Evolutionary conservation across 2,329 filamentous ascomycete genomes (phyloP).

Genomic region (Beauveria pseudobassiana): DNA sequence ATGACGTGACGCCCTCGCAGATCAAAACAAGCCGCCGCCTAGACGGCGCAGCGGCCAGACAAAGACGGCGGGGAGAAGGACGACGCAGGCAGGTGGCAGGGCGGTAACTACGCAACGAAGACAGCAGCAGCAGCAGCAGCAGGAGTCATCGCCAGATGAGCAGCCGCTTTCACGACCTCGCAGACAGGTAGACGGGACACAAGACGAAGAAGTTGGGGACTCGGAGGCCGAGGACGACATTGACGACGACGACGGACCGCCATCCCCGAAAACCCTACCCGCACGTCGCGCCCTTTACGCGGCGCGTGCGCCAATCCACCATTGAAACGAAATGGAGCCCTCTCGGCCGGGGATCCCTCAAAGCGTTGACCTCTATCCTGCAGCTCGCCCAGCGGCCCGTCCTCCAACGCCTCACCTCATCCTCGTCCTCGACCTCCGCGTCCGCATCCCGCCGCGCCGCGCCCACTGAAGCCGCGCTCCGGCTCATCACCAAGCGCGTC

Average conservation of each 20-base stretch:
- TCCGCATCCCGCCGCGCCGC: constrained; percentile 34
- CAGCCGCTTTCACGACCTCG: neutral
- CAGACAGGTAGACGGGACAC: neutral
- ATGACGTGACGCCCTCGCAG: constrained; percentile 5
- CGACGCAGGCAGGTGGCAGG: constrained; percentile 15
- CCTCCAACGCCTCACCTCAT: constrained; percentile 42
- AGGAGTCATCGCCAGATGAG: constrained; percentile 15
- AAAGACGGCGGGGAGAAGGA: neutral
- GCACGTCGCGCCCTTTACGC: constrained; percentile 43
- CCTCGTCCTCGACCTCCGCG: constrained; percentile 9
- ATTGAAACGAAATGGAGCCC: constrained; percentile 64
- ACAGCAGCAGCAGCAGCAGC: constrained; percentile 7
- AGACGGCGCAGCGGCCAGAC: neutral
- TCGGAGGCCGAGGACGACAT: constrained; percentile 11
- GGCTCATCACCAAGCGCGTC: constrained; percentile 47
- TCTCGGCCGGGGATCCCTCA: constrained; percentile 46
- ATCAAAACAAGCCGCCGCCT: constrained; percentile 7
- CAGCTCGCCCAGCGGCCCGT: constrained; percentile 54
- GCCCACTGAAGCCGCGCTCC: constrained; percentile 49
- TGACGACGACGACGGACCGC: constrained; percentile 16
- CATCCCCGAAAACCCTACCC: constrained; percentile 35
- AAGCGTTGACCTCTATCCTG: constrained; percentile 48
- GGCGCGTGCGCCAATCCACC: constrained; percentile 50
- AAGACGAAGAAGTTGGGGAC: neutral
- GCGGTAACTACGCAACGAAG: neutral